Percentiles rank a stretch among this genome's conserved stretches.
These are phyloP conservation scores for Pichia sp. DNA, from an alignment of 1,139 yeast species.

Conservation along the genomic window DNA sequence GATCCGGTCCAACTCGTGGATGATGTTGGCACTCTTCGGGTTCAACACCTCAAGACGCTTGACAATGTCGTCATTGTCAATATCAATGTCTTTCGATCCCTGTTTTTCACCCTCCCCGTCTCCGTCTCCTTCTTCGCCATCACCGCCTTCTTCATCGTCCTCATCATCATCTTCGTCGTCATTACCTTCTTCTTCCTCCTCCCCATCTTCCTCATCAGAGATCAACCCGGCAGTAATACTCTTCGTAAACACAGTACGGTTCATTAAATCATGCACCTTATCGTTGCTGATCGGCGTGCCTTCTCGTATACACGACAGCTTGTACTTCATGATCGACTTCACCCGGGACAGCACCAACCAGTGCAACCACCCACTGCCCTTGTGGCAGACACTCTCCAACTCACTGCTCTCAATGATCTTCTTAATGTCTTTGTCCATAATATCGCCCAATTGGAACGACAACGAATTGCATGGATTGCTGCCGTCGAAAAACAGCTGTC, in stretches of 20 bases:
- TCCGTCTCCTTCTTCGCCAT: constrained; percentile 17
- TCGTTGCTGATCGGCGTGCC: constrained; percentile 42
- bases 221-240: constrained; percentile 1
- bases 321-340: constrained; percentile 70
- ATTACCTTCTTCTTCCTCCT: constrained; percentile 28
- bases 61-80: constrained; percentile 33
- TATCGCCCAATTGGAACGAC: constrained; percentile 80
- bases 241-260: constrained; percentile 9
- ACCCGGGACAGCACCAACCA: constrained; percentile 60
- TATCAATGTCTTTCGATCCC: constrained; percentile 29
- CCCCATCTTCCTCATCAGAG: constrained; percentile 19
- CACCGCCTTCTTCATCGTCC: constrained; percentile 26
- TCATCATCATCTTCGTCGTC: constrained; percentile 14
- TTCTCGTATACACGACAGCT: constrained; percentile 53
- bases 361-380: constrained; percentile 75
- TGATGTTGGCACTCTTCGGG: constrained; percentile 30
- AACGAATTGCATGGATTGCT: constrained; percentile 62
- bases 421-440: constrained; percentile 62
- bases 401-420: constrained; percentile 44
- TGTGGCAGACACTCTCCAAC: constrained; percentile 43
- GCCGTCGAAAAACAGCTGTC: constrained; percentile 72
- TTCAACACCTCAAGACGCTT: constrained; percentile 27
- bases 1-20: constrained; percentile 44
- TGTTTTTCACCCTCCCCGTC: constrained; percentile 29
- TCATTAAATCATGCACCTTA: constrained; percentile 45